Evolutionary conservation across 2,329 filamentous ascomycete species (phyloP).

Genomic region (Orbilia quercus): DNA sequence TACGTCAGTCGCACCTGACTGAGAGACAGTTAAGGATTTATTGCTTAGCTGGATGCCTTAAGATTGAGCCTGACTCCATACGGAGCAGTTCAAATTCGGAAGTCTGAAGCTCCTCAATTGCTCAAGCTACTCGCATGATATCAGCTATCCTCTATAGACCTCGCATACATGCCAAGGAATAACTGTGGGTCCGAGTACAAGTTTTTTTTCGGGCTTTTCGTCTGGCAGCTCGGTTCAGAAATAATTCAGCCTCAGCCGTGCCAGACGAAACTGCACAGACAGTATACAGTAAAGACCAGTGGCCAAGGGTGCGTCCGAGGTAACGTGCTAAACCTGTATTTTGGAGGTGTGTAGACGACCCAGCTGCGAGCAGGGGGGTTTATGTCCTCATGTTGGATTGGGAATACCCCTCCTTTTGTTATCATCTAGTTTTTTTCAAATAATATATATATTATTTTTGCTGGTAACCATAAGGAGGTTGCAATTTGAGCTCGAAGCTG

Average conservation of each 20-base stretch:
- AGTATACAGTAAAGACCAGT: no score
- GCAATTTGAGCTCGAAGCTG: no score
- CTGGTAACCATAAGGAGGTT: no score
- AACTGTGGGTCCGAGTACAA: neutral
- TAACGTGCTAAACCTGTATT: neutral
- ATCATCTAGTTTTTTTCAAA: neutral
- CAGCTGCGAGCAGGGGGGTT: neutral
- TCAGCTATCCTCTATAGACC: neutral
- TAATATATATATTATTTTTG: neutral
- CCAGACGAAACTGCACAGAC: constrained; percentile 8
- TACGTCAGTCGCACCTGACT: no score
- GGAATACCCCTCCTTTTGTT: constrained; percentile 1
- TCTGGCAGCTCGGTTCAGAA: constrained; percentile 34
- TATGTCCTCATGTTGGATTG: neutral
- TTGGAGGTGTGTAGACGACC: neutral
- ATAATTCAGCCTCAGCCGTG: constrained; percentile 48
- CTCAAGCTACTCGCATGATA: no score
- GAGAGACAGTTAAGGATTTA: no score
- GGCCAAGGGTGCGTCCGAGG: neutral
- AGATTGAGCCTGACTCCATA: no score
- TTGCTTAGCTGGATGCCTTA: no score
- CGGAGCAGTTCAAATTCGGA: no score
- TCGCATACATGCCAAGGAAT: constrained; percentile 2
- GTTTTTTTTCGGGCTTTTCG: neutral
- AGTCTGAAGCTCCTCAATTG: no score